Conservation (phyloP, 1,284 basidiomycete species). For the Caloboletus inedulis region DNA sequence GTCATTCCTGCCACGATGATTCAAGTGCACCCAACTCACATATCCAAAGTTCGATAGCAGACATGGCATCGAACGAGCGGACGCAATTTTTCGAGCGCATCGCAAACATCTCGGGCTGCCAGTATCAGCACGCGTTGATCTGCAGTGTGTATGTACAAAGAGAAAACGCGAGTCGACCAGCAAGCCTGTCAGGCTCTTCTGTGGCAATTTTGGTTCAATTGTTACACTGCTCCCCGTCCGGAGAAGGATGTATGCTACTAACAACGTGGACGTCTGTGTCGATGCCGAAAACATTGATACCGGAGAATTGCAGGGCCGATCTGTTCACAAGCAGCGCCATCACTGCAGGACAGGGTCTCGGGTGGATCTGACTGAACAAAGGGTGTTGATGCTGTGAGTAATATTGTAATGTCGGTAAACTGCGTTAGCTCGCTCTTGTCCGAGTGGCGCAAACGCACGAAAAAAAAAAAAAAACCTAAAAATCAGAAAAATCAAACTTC, state of each 20-base stretch:
- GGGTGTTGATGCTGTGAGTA: slow-evolving; percentile 12
- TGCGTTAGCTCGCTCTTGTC: too few species aligned
- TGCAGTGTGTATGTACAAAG: not conserved
- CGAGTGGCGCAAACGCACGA: too few species aligned
- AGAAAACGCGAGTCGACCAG: slow-evolving; percentile 1
- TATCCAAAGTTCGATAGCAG: slow-evolving; percentile 12
- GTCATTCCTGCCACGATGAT: too few species aligned
- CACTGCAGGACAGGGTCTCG: slow-evolving; percentile 15
- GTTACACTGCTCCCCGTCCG: not conserved
- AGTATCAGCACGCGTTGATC: not conserved
- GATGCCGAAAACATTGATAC: slow-evolving; percentile 13
- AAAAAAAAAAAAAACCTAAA: too few species aligned
- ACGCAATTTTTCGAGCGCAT: slow-evolving; percentile 5
- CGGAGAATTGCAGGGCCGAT: slow-evolving; percentile 12
- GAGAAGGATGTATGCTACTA: not conserved
- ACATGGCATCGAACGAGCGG: slow-evolving; percentile 12
- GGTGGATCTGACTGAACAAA: slow-evolving; percentile 11
- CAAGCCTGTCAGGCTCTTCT: slow-evolving; percentile 1
- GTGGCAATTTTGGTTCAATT: not conserved
- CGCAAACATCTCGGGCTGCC: slow-evolving; percentile 5
- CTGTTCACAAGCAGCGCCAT: slow-evolving; percentile 5
- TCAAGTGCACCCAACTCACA: not conserved
- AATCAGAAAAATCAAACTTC: too few species aligned
- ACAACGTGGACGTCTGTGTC: slow-evolving; percentile 12
- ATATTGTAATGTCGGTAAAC: slow-evolving; percentile 8